These are phyloP conservation scores for Mariannaea sp. DNA, from an alignment of 2,329 filamentous ascomycete species.

Conservation along the genomic window DNA sequence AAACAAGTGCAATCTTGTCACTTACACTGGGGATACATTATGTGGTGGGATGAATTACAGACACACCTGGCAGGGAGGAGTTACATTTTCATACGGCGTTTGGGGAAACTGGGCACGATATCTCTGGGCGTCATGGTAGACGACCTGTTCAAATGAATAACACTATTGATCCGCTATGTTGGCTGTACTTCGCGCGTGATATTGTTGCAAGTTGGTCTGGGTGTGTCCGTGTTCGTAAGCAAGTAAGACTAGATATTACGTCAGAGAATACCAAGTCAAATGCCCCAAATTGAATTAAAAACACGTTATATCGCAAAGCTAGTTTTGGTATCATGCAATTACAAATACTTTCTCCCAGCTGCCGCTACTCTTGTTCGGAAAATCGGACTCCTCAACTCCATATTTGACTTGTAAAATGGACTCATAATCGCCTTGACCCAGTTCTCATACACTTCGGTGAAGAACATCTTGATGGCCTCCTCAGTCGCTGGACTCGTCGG, in stretches of 20 bases:
- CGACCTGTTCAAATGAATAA: constrained; percentile 41
- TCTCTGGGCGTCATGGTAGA: constrained; percentile 43
- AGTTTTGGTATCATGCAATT: constrained; percentile 39
- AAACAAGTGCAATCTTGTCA: constrained; percentile 45
- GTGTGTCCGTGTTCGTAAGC: too few species aligned
- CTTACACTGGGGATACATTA: constrained; percentile 19
- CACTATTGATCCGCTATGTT: constrained; percentile 29
- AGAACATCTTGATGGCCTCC: constrained; percentile 94
- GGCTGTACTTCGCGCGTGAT: constrained; percentile 16
- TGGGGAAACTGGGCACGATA: constrained; percentile 40
- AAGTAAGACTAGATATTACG: too few species aligned
- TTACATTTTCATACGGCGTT: constrained; percentile 42
- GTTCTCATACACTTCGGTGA: constrained; percentile 92
- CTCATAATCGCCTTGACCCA: constrained; percentile 98
- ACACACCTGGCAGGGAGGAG: constrained; percentile 26
- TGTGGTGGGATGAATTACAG: constrained; percentile 22
- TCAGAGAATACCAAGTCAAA: too few species aligned
- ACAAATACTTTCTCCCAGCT: constrained; percentile 92
- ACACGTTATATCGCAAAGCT: constrained; percentile 14
- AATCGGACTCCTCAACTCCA: constrained; percentile 82
- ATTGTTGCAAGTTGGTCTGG: neutral
- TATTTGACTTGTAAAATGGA: constrained; percentile 88
- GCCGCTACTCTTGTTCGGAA: constrained; percentile 83
- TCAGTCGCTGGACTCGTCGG: constrained; percentile 89
- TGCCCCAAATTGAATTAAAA: neutral